Percentiles rank a stretch among this genome's conserved stretches.
Conservation (phyloP, 2,329 filamentous ascomycete species). For the Orbilia javanica region DNA sequence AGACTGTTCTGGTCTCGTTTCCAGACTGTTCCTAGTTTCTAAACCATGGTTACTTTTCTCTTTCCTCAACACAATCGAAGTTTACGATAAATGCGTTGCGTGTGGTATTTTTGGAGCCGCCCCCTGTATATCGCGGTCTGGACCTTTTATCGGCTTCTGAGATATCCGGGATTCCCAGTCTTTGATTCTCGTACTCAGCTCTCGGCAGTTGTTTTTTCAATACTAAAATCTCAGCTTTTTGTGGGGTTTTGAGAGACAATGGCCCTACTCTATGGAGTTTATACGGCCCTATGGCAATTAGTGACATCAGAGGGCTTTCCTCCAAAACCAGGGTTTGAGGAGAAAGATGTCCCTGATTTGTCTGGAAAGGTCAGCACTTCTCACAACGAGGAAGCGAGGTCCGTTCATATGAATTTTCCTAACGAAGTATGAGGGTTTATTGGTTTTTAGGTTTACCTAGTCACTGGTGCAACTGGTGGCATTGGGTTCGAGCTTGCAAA, state of each 20-base stretch:
- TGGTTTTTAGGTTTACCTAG: constrained; percentile 65
- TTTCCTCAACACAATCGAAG: not conserved
- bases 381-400: constrained; percentile 8
- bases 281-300: constrained; percentile 10
- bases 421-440: too few relatives aligned
- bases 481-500: constrained; percentile 70
- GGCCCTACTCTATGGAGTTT: constrained; percentile 18
- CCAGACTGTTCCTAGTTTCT: too few relatives aligned
- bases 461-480: constrained; percentile 69
- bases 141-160: not conserved
- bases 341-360: constrained; percentile 66
- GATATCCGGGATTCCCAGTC: not conserved
- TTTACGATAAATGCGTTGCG: not conserved
- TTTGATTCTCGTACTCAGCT: not conserved
- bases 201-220: constrained; percentile 9
- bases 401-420: not conserved
- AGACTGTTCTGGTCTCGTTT: not conserved
- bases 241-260: not conserved
- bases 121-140: not conserved
- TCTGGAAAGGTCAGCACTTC: constrained; percentile 63
- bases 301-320: constrained; percentile 62
- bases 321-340: constrained; percentile 66
- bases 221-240: constrained; percentile 1
- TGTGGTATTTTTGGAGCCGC: constrained; percentile 4
- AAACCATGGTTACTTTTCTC: too few relatives aligned